These are phyloP conservation scores for Closterium sp. DNA, from an alignment of 139 green algal species.

Conservation along the genomic window DNA sequence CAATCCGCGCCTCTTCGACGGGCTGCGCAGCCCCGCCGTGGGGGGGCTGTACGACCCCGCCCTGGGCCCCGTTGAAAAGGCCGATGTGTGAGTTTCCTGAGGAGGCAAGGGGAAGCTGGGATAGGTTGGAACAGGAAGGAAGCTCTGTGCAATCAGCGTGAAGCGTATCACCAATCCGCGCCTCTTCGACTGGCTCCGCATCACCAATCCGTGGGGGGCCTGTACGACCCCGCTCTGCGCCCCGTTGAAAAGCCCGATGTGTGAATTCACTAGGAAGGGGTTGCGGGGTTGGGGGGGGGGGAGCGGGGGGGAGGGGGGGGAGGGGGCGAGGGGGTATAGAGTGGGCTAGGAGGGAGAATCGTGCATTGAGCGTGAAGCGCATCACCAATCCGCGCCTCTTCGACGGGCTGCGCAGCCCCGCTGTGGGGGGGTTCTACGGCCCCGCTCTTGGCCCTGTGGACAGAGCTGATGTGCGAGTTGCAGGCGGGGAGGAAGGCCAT, in stretches of 20 bases:
- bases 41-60: slow-evolving; percentile 88
- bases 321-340: too few species aligned
- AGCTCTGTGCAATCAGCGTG: slow-evolving; percentile 83
- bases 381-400: slow-evolving; percentile 80
- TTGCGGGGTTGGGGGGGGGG: too few species aligned
- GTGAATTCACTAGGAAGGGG: slow-evolving; percentile 42
- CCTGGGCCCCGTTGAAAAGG: slow-evolving; percentile 78
- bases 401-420: slow-evolving; percentile 75
- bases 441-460: slow-evolving; percentile 82
- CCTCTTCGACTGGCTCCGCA: slow-evolving; percentile 79
- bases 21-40: slow-evolving; percentile 69
- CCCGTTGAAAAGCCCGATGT: slow-evolving; percentile 68
- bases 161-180: slow-evolving; percentile 78
- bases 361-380: slow-evolving; percentile 77
- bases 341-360: slow-evolving; percentile 76
- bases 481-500: too few species aligned
- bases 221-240: slow-evolving; percentile 89
- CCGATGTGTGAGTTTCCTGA: slow-evolving; percentile 53
- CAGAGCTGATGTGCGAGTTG: slow-evolving; percentile 55
- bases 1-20: slow-evolving; percentile 80
- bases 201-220: slow-evolving; percentile 75
- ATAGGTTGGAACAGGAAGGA: slow-evolving; percentile 76
- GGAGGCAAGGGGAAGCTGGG: too few species aligned
- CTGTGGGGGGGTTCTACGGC: slow-evolving; percentile 87
- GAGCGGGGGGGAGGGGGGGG: too few species aligned